These are phyloP conservation scores for Diaporthe nobilis DNA, from an alignment of 2,329 filamentous ascomycete species.

Conservation along the genomic window DNA sequence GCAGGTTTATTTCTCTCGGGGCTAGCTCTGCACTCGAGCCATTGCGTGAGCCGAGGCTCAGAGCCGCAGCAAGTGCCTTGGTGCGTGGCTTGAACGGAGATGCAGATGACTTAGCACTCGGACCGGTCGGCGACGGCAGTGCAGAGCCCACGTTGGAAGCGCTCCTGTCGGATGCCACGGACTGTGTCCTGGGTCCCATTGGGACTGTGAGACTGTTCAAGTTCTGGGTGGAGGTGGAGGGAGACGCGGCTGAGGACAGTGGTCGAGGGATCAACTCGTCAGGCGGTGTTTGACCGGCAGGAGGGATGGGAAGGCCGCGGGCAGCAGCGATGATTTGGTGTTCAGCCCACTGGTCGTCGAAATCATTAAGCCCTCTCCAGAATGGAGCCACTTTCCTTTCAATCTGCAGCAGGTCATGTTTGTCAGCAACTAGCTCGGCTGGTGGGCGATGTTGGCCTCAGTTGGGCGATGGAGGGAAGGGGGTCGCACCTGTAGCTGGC, in stretches of 20 bases:
- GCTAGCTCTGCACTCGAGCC: constrained; percentile 78
- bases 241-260: constrained; percentile 60
- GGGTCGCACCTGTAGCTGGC: constrained; percentile 84
- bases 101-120: constrained; percentile 59
- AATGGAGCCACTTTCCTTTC: constrained; percentile 94
- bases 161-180: constrained; percentile 80
- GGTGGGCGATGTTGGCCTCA: not conserved
- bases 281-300: constrained; percentile 84
- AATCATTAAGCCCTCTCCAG: constrained; percentile 93
- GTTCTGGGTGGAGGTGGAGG: constrained; percentile 70
- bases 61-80: constrained; percentile 88
- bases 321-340: constrained; percentile 94
- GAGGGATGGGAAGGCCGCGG: constrained; percentile 85
- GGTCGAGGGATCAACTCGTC: constrained; percentile 71
- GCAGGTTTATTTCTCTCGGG: constrained; percentile 84
- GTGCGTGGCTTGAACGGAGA: constrained; percentile 84
- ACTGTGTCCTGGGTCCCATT: constrained; percentile 82
- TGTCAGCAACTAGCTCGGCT: not conserved
- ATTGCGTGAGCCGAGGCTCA: constrained; percentile 81
- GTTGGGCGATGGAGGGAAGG: not conserved
- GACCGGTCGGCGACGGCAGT: constrained; percentile 70
- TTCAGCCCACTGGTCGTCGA: constrained; percentile 90
- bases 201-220: constrained; percentile 84
- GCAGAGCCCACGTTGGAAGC: constrained; percentile 74
- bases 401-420: constrained; percentile 70